These are phyloP conservation scores for Termitomyces eurrhizus DNA, from an alignment of 768 basidiomycete species.

Conservation along the genomic window DNA sequence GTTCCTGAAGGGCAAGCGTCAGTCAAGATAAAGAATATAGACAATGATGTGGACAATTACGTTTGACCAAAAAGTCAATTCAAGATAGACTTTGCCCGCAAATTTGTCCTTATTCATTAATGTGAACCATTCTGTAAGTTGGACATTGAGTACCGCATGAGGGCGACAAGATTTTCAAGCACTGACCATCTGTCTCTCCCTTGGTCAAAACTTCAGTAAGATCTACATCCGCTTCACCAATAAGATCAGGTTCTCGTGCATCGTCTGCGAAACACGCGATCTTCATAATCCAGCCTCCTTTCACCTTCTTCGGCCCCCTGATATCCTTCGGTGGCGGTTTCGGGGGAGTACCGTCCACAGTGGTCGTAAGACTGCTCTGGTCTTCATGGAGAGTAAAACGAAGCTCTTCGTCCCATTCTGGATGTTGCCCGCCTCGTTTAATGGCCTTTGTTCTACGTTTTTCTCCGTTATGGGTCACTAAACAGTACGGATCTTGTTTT, in stretches of 20 bases:
- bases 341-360: slow-evolving; percentile 50
- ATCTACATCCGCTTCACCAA: slow-evolving; percentile 88
- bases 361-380: slow-evolving; percentile 42
- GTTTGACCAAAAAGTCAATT: slow-evolving; percentile 96
- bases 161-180: background rate
- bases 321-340: slow-evolving; percentile 64
- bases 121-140: slow-evolving; percentile 83
- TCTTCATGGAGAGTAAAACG: slow-evolving; percentile 89
- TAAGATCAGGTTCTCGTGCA: slow-evolving; percentile 89
- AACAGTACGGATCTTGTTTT: slow-evolving; percentile 97
- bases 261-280: slow-evolving; percentile 95
- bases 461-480: slow-evolving; percentile 73
- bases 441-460: slow-evolving; percentile 90
- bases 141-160: slow-evolving; percentile 1
- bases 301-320: slow-evolving; percentile 46
- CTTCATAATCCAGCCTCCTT: slow-evolving; percentile 72
- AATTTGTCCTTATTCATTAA: slow-evolving; percentile 89
- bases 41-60: slow-evolving; percentile 42
- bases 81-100: slow-evolving; percentile 92
- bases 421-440: slow-evolving; percentile 96
- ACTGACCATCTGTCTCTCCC: slow-evolving; percentile 94
- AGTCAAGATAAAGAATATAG: background rate
- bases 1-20: slow-evolving; percentile 39
- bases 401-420: slow-evolving; percentile 98
- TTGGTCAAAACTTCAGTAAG: slow-evolving; percentile 87